Evolutionary conservation across 2,329 filamentous ascomycete species (phyloP).

Genomic region (Parastagonospora nodorum): DNA sequence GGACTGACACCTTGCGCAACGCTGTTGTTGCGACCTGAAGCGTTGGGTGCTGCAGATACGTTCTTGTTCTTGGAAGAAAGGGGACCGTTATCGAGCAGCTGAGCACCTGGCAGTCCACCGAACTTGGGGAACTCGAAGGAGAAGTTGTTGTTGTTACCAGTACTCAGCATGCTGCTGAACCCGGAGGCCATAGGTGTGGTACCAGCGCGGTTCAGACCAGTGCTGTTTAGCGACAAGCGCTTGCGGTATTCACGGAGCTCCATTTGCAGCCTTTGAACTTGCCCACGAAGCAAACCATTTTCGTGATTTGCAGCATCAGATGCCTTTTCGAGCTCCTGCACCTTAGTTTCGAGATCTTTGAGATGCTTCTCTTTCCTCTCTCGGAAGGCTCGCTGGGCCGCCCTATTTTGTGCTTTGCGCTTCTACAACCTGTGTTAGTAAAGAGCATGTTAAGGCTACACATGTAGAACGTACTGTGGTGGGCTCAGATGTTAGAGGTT

Average conservation of each 20-base stretch:
- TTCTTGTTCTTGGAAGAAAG: conserved; percentile 41
- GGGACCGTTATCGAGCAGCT: conserved; percentile 57
- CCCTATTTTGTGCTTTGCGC: conserved; percentile 78
- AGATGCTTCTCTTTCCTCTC: conserved; percentile 70
- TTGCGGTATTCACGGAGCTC: conserved; percentile 93
- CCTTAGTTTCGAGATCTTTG: conserved; percentile 71
- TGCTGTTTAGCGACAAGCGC: conserved; percentile 69
- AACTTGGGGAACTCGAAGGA: conserved; percentile 97
- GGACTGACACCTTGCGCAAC: conserved; percentile 46
- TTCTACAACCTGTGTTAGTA: conserved; percentile 63
- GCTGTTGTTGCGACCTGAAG: conserved; percentile 40
- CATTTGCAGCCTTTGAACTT: conserved; percentile 83
- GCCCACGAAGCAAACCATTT: conserved; percentile 80
- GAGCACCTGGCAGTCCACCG: conserved; percentile 68
- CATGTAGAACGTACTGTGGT: conserved; percentile 75
- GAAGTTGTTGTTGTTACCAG: conserved; percentile 75
- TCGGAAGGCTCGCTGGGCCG: conserved; percentile 65
- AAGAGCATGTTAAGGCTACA: conserved; percentile 4
- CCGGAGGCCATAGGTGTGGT: conserved; percentile 53
- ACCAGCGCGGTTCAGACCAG: conserved; percentile 48
- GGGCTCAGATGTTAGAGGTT: conserved; percentile 92
- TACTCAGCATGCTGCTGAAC: conserved; percentile 52
- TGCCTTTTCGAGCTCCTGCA: conserved; percentile 72
- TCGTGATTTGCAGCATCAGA: conserved; percentile 84
- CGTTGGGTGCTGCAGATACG: conserved; percentile 25